phyloP scores from a whole-genome alignment of 768 basidiomycete species.

The Boletus coccyginus region DNA sequence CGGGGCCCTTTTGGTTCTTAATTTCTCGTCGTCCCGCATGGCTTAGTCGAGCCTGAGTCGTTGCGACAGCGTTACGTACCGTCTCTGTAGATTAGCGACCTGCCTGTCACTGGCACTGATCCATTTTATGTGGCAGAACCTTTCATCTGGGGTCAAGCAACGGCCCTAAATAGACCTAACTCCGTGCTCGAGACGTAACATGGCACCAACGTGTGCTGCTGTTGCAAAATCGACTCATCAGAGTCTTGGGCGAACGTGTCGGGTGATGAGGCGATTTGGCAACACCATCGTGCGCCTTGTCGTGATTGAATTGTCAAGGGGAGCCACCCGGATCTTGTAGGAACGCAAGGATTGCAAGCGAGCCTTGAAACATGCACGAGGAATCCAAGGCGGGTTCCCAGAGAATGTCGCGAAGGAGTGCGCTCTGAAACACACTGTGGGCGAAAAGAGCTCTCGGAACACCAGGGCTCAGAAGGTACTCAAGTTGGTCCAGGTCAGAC shows the following conservation, averaged over 20 bases:
- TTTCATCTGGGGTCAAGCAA: background rate
- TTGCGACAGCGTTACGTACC: background rate
- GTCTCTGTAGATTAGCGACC: background rate
- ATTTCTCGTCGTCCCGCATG: no score
- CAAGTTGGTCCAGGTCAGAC: background rate
- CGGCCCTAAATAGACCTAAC: background rate
- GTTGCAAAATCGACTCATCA: background rate
- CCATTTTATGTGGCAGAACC: background rate
- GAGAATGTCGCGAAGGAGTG: background rate
- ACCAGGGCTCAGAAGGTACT: background rate
- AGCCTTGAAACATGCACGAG: constrained; percentile 5
- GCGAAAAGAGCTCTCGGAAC: background rate
- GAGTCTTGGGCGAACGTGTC: background rate
- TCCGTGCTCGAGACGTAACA: constrained; percentile 1
- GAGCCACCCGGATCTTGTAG: background rate
- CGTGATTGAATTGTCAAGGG: background rate
- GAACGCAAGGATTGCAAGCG: background rate
- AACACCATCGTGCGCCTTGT: background rate
- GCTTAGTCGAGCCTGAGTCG: background rate
- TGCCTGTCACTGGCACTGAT: background rate
- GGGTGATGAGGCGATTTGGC: background rate
- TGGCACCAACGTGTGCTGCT: background rate
- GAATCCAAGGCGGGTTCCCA: background rate
- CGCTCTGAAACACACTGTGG: background rate
- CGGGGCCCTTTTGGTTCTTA: no score